phyloP scores from a whole-genome alignment of 208 protist genomes.

The Leishmania guyanensis region DNA sequence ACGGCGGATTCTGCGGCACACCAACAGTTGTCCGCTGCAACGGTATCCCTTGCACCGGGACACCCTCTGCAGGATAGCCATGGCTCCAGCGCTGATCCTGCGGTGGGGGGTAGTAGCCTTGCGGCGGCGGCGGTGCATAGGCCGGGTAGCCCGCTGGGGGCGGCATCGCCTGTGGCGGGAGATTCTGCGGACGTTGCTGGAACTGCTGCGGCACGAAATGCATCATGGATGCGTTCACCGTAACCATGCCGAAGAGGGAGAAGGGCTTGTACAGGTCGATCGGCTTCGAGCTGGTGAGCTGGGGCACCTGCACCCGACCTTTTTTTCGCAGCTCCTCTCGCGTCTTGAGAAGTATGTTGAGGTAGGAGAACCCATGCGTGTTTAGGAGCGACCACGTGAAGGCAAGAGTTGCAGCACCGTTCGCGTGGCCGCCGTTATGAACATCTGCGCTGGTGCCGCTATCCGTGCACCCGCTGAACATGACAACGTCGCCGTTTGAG shows the following conservation, averaged over 20 bases:
- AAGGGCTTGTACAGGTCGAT: conserved; percentile 90
- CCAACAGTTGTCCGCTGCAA: not conserved
- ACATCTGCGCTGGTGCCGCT: conserved; percentile 84
- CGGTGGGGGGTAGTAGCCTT: conserved; percentile 13
- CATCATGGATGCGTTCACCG: conserved; percentile 61
- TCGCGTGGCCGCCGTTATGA: conserved; percentile 41
- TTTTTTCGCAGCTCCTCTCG: conserved; percentile 74
- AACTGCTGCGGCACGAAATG: conserved; percentile 71
- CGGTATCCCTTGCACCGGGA: not conserved
- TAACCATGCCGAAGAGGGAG: conserved; percentile 84
- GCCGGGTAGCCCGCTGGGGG: conserved; percentile 18
- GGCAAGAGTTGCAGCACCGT: conserved; percentile 84
- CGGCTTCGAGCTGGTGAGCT: conserved; percentile 91
- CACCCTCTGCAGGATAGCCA: not conserved
- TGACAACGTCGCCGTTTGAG: conserved; percentile 80
- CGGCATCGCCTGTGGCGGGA: conserved; percentile 30
- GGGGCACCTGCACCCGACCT: conserved; percentile 82
- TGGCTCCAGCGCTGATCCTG: too few species aligned
- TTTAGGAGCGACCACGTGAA: conserved; percentile 79
- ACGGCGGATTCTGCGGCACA: conserved; percentile 8
- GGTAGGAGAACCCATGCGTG: conserved; percentile 67
- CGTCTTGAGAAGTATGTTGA: conserved; percentile 83
- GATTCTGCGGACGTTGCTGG: conserved; percentile 30
- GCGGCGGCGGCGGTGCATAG: conserved; percentile 17
- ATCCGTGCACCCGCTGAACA: conserved; percentile 91